phyloP scores from a whole-genome alignment of 2,329 filamentous ascomycete species.

The Diaporthe citri region DNA sequence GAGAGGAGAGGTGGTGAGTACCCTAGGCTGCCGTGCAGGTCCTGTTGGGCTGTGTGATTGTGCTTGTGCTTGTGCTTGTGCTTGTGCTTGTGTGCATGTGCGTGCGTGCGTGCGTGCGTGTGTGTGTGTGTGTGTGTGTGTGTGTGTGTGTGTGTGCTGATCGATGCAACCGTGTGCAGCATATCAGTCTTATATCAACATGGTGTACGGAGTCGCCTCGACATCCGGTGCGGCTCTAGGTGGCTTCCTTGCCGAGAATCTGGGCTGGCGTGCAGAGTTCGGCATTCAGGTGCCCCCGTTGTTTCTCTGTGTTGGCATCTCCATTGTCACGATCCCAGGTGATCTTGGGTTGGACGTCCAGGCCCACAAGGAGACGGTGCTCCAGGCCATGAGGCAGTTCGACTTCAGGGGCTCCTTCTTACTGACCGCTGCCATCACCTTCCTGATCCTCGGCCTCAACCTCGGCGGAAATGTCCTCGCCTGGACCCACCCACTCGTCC shows the following conservation, averaged over 20 bases:
- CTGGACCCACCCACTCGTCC: constrained; percentile 71
- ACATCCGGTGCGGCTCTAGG: constrained; percentile 76
- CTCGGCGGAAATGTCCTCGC: constrained; percentile 74
- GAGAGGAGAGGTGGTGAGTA: constrained; percentile 60
- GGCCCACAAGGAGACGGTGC: constrained; percentile 56
- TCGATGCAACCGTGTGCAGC: constrained; percentile 46
- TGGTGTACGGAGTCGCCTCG: constrained; percentile 70
- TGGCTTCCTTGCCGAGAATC: constrained; percentile 75
- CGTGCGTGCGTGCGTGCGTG: not conserved
- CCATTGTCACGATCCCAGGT: constrained; percentile 61
- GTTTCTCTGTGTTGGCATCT: constrained; percentile 59
- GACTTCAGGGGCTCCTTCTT: constrained; percentile 68
- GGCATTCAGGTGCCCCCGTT: constrained; percentile 70
- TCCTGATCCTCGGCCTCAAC: constrained; percentile 71
- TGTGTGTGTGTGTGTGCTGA: not conserved
- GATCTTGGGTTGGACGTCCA: constrained; percentile 61
- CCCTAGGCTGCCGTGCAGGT: constrained; percentile 6
- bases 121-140: not conserved
- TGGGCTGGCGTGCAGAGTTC: constrained; percentile 83
- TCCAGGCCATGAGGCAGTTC: constrained; percentile 66
- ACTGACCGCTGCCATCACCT: constrained; percentile 66
- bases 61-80: not conserved
- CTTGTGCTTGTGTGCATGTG: not conserved
- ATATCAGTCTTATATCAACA: constrained; percentile 79
- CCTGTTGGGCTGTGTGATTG: not conserved